Percentiles rank a stretch among this genome's conserved stretches.
These are phyloP conservation scores for Fagus sylvatica DNA, from an alignment of 306 rosid genomes.

Conservation along the genomic window DNA sequence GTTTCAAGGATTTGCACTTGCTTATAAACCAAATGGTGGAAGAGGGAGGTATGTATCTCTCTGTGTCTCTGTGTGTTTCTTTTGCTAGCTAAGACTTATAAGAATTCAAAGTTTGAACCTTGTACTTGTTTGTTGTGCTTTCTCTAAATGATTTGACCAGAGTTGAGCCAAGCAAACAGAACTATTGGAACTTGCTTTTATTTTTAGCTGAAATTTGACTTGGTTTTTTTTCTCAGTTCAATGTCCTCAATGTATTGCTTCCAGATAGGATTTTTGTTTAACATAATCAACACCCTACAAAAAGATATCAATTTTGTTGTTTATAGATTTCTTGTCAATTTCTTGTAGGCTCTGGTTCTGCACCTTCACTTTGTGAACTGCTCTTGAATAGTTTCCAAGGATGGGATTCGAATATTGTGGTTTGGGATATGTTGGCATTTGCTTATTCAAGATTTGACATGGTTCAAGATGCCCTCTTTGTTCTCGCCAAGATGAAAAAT, in stretches of 20 bases:
- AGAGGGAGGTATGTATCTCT: conserved; percentile 39
- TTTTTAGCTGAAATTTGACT: not conserved
- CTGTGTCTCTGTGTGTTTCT: not conserved
- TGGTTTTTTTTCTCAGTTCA: not conserved
- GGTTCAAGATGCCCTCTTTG: conserved; percentile 52
- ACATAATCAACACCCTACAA: not conserved
- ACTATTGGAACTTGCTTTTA: not conserved
- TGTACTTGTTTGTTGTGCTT: not conserved
- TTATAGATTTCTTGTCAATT: conserved; percentile 24
- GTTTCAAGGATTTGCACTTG: conserved; percentile 41
- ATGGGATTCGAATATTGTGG: conserved; percentile 42
- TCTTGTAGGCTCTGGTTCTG: conserved; percentile 48
- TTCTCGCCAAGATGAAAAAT: conserved; percentile 56
- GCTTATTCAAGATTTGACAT: conserved; percentile 38
- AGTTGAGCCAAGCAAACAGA: not conserved
- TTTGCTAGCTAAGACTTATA: not conserved
- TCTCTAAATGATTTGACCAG: not conserved
- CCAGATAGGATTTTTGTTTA: not conserved
- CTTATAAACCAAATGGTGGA: conserved; percentile 35
- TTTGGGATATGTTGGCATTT: conserved; percentile 57
- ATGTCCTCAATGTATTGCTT: not conserved
- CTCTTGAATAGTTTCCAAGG: conserved; percentile 33
- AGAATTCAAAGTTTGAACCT: not conserved
- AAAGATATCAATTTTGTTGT: not conserved
- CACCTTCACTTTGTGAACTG: conserved; percentile 45